Percentiles rank a stretch among this genome's conserved stretches.
These are phyloP conservation scores for Clarkia xantiana DNA, from an alignment of 345 rosid species.

Conservation along the genomic window DNA sequence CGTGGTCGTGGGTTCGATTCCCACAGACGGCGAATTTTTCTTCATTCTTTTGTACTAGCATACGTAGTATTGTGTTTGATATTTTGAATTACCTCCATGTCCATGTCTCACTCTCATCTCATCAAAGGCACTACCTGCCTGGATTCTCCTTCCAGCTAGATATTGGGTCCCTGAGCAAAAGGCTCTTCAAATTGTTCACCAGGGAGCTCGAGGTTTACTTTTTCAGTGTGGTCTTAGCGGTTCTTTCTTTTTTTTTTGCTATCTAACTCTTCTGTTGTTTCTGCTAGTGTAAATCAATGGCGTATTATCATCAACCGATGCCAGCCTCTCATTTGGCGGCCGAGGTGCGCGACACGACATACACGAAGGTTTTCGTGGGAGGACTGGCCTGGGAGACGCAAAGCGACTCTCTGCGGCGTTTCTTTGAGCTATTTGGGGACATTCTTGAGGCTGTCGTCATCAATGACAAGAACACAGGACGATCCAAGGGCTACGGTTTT, in stretches of 20 bases:
- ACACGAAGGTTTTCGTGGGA: slow-evolving; percentile 29
- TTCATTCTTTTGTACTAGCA: too few species aligned
- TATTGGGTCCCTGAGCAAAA: too few species aligned
- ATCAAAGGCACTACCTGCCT: too few species aligned
- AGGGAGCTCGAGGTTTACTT: slow-evolving; percentile 1
- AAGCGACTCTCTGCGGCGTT: slow-evolving; percentile 17
- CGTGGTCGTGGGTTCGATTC: slow-evolving; percentile 77
- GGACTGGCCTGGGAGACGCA: slow-evolving; percentile 34
- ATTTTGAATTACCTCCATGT: too few species aligned
- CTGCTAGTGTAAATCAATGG: slow-evolving; percentile 4
- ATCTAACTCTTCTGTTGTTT: too few species aligned
- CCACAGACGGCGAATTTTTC: slow-evolving; percentile 84
- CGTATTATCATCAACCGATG: slow-evolving; percentile 10
- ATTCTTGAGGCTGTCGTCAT: slow-evolving; percentile 31
- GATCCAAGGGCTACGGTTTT: slow-evolving; percentile 36
- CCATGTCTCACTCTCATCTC: too few species aligned
- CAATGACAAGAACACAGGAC: slow-evolving; percentile 25
- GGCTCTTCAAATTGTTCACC: too few species aligned
- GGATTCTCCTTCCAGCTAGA: too few species aligned
- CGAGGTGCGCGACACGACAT: slow-evolving; percentile 19
- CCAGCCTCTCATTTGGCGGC: slow-evolving; percentile 7
- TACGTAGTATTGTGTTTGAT: too few species aligned
- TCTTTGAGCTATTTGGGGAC: slow-evolving; percentile 29
- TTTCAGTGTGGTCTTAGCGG: not conserved
- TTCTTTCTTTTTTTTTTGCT: not conserved